Evolutionary conservation across 1,284 basidiomycete genomes (phyloP), one percentile per base, ranked within the genome.

Genomic region (Austroboletus olivaceoglutinosus): DNA sequence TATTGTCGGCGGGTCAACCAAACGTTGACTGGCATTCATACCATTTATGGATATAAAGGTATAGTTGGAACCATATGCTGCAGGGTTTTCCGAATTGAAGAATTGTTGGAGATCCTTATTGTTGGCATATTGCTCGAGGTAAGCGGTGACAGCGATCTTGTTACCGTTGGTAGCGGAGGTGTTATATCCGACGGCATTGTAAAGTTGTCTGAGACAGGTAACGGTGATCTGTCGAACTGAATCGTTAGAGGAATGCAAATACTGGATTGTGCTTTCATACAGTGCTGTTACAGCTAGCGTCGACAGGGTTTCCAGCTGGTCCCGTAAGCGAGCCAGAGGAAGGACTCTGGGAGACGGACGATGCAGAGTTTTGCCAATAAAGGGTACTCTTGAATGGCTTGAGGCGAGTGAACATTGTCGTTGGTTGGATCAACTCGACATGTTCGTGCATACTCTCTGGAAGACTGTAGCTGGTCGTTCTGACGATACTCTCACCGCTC

Each of bases 391-490:
- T 76, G 54, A 75, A 70, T 12, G 66, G 65, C 51, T 70, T 76
- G 57, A 77, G 73, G 36, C 76, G 77, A 39, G 76, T 74, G 61
- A 90, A 91, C 67, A 83, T 76, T 0, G 86, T 88, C 1, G 89
- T 91, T 0, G 89, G 89, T 53, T 87, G 84, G 36, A 91, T 73
- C 31, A 89, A 67, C 43, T 89, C 86, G 40, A 90, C 64, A 59
- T 90, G 86, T 6, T 70, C 68, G 55, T 84, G 76, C 19, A 91
- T 64, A 51, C 76, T 54, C 50, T 73, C 73, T 0, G 89, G 88
- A 9, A 91, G 71, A 58, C 82, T 83, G 70, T 90, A 91, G 39
- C 72, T 74, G 6, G 80, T 82, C n/a, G 88, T 86, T 50, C 86
- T 78, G 50, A 89, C 72, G 31, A 85, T 59, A 16, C 69, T 67